These are phyloP conservation scores for Chrysopogon serrulatus DNA, from an alignment of 176 grass and related monocot genomes.

Conservation along the genomic window DNA sequence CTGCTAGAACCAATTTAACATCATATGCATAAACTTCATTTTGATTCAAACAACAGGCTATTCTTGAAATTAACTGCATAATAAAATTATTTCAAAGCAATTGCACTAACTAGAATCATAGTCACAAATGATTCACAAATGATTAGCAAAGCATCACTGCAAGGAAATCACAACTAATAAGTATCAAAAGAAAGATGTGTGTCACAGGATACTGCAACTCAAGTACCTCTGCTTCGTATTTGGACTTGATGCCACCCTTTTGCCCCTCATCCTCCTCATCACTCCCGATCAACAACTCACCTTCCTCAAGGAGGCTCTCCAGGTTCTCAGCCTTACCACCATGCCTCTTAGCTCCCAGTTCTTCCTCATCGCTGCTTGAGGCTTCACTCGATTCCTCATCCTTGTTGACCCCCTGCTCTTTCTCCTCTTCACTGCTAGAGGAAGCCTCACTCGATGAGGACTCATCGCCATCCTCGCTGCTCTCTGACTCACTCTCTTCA, in stretches of 20 bases:
- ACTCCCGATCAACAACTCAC: constrained; percentile 46
- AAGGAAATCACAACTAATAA: not conserved
- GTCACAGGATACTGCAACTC: not conserved
- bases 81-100: not conserved
- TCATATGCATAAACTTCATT: not conserved
- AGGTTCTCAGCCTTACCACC: not conserved
- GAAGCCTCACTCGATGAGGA: constrained; percentile 27
- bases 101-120: not conserved
- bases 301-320: constrained; percentile 60
- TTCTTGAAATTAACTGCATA: not conserved
- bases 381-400: constrained; percentile 38
- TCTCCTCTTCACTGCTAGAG: constrained; percentile 34
- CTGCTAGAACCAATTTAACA: not conserved
- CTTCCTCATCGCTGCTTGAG: constrained; percentile 40
- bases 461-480: constrained; percentile 4
- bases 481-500: constrained; percentile 22
- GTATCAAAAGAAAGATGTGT: not conserved
- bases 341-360: not conserved
- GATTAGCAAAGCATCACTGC: not conserved
- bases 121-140: not conserved
- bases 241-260: constrained; percentile 46
- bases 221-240: constrained; percentile 56
- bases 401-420: constrained; percentile 20
- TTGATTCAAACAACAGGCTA: not conserved
- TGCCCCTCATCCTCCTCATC: constrained; percentile 35